phyloP scores from a whole-genome alignment of 352 stramenopile genomes.

The Phytopythium litorale region DNA sequence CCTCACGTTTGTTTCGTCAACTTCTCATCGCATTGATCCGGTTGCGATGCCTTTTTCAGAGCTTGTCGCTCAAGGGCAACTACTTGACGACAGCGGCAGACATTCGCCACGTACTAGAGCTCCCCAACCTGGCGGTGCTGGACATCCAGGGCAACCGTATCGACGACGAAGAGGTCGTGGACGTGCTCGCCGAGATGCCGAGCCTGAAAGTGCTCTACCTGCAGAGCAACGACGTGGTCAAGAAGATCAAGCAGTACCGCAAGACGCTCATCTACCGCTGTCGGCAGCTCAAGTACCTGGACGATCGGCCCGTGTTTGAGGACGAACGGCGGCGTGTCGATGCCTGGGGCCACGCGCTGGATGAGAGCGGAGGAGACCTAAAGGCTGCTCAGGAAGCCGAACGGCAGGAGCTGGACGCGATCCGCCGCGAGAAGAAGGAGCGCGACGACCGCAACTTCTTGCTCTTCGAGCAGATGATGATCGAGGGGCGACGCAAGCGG shows the following conservation, averaged over 20 bases:
- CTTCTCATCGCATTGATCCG: not conserved
- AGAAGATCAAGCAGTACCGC: conserved; percentile 84
- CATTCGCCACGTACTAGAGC: conserved; percentile 54
- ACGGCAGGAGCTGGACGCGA: conserved; percentile 77
- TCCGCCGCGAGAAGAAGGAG: conserved; percentile 84
- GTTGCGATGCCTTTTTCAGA: conserved; percentile 19
- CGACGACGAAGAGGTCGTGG: conserved; percentile 51
- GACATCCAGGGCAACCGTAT: conserved; percentile 85
- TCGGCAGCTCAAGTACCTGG: conserved; percentile 75
- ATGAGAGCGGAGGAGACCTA: conserved; percentile 67
- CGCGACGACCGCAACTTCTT: conserved; percentile 85
- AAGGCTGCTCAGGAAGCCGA: conserved; percentile 81
- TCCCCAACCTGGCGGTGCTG: conserved; percentile 69
- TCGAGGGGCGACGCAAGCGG: conserved; percentile 55
- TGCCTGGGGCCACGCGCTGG: conserved; percentile 61
- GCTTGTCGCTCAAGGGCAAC: conserved; percentile 72
- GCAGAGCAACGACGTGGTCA: conserved; percentile 84
- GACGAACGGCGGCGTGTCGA: conserved; percentile 85
- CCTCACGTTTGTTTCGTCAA: not conserved
- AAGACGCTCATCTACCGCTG: conserved; percentile 79
- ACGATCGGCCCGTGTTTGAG: conserved; percentile 82
- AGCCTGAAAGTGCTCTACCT: conserved; percentile 84
- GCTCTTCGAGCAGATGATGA: conserved; percentile 87
- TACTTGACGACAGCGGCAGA: conserved; percentile 60
- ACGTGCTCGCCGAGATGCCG: conserved; percentile 64